phyloP scores from a whole-genome alignment of 371 early-diverging fungal species.

The Apophysomyces elegans region DNA sequence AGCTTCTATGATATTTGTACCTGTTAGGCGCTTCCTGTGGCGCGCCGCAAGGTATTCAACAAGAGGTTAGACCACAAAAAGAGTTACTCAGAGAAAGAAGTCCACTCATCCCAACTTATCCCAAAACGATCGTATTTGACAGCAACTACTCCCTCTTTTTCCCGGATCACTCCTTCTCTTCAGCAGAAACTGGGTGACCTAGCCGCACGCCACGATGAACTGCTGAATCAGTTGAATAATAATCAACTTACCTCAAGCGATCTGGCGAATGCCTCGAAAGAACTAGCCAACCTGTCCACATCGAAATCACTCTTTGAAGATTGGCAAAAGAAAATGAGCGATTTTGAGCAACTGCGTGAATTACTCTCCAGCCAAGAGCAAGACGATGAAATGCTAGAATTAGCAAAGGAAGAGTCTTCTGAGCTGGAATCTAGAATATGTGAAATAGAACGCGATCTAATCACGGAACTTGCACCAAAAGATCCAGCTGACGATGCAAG shows the following conservation, averaged over 20 bases:
- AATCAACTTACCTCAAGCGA: slow-evolving; percentile 27
- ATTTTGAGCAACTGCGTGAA: slow-evolving; percentile 36
- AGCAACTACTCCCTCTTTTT: slow-evolving; percentile 21
- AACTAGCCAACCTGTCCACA: slow-evolving; percentile 32
- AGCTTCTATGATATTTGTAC: background rate
- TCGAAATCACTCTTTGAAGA: slow-evolving; percentile 37
- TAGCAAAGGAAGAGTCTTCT: slow-evolving; percentile 62
- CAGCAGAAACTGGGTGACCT: slow-evolving; percentile 33
- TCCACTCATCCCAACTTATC: too few relatives aligned
- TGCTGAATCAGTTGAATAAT: slow-evolving; percentile 35
- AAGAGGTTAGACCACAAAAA: background rate
- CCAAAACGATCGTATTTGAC: background rate
- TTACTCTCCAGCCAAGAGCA: slow-evolving; percentile 23
- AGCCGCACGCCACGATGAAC: slow-evolving; percentile 39
- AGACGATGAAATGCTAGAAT: slow-evolving; percentile 56
- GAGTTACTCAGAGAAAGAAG: too few relatives aligned
- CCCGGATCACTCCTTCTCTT: slow-evolving; percentile 41
- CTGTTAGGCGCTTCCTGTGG: background rate
- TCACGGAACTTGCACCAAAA: slow-evolving; percentile 60
- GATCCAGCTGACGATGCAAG: slow-evolving; percentile 72
- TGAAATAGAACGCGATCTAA: slow-evolving; percentile 48
- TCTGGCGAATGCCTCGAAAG: slow-evolving; percentile 41
- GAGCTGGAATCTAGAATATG: slow-evolving; percentile 35
- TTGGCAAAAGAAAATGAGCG: slow-evolving; percentile 36
- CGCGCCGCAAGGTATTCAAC: slow-evolving; percentile 2